Conservation (phyloP, 1,284 basidiomycete genomes). For the Rhodotorula mucilaginosa region DNA sequence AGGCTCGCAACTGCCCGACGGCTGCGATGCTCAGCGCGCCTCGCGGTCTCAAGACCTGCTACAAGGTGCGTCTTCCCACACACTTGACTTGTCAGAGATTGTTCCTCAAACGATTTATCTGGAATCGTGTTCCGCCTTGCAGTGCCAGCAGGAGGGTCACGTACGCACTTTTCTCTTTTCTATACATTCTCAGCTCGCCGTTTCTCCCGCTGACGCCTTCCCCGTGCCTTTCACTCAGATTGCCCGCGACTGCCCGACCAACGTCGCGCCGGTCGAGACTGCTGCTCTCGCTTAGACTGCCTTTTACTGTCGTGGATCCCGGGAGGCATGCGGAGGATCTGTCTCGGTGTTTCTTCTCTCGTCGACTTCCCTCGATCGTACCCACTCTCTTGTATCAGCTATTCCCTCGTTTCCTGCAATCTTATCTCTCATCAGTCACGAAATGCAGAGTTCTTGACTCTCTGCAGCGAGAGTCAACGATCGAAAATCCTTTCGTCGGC, state of each 20-base stretch:
- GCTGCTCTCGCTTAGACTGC: conserved; percentile 14
- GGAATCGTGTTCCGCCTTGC: neutral
- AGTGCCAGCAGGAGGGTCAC: conserved; percentile 76
- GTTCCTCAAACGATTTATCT: neutral
- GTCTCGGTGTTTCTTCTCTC: too few relatives aligned
- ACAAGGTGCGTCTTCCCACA: conserved; percentile 46
- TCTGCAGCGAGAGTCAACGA: neutral
- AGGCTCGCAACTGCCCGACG: conserved; percentile 65
- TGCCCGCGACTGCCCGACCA: conserved; percentile 38
- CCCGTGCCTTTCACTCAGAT: conserved; percentile 49
- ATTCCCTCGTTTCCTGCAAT: too few relatives aligned
- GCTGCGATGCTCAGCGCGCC: conserved; percentile 55
- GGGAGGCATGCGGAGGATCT: too few relatives aligned
- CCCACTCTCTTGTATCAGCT: neutral
- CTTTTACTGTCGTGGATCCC: neutral
- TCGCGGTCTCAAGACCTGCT: conserved; percentile 73
- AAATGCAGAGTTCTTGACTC: too few relatives aligned
- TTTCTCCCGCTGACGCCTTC: too few relatives aligned
- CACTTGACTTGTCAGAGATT: neutral
- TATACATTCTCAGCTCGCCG: neutral
- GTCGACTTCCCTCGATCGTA: too few relatives aligned
- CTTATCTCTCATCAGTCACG: too few relatives aligned
- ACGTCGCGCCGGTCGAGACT: conserved; percentile 20
- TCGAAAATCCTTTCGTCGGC: neutral
- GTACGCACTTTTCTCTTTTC: neutral